phyloP scores from a whole-genome alignment of 345 rosid genomes.

The Eucalyptus marginata region DNA sequence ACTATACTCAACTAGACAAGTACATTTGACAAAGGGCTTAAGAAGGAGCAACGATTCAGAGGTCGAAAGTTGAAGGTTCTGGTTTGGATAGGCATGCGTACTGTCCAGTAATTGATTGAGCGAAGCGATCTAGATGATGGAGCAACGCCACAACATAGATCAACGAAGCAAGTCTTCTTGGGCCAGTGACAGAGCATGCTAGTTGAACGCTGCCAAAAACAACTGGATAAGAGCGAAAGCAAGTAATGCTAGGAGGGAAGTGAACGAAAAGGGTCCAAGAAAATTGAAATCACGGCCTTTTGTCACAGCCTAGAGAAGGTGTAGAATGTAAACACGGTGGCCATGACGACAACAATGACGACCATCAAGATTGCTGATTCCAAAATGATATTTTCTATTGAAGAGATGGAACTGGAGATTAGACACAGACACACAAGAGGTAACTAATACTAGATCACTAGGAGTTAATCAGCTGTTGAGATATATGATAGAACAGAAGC shows the following conservation, averaged over 20 bases:
- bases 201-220: not conserved
- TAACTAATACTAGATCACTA: not conserved
- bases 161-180: not conserved
- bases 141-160: not conserved
- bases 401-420: not conserved
- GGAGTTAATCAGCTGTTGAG: not conserved
- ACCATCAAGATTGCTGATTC: constrained; percentile 50
- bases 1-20: no score
- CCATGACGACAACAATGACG: constrained; percentile 12
- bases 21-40: no score
- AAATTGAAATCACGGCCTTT: constrained; percentile 58
- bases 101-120: not conserved
- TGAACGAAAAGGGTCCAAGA: constrained; percentile 54
- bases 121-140: not conserved
- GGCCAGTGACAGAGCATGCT: not conserved
- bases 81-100: not conserved
- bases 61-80: not conserved
- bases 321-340: constrained; percentile 24
- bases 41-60: not conserved
- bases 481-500: not conserved
- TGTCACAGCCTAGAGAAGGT: constrained; percentile 53
- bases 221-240: not conserved
- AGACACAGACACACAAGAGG: not conserved
- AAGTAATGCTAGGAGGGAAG: not conserved
- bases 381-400: constrained; percentile 39